A percentile compares a stretch with the other conserved stretches of the same genome.
Conservation (phyloP, 352 stramenopile species). For the Phytophthora crassamura region DNA sequence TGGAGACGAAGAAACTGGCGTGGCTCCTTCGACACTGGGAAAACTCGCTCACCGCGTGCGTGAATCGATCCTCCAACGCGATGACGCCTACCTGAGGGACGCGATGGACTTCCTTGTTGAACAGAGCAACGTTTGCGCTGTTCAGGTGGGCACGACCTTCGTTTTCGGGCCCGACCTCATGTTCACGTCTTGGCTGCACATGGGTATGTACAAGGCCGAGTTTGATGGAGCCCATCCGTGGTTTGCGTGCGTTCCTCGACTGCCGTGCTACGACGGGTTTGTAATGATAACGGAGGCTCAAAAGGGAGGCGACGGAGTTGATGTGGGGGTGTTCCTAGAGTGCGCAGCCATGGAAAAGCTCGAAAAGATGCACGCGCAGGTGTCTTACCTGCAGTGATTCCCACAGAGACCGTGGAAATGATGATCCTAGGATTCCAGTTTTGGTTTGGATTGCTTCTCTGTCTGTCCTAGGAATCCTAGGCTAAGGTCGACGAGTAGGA, state of each 20-base stretch:
- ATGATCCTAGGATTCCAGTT: too few species aligned
- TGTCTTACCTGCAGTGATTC: constrained; percentile 17
- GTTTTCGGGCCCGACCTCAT: constrained; percentile 60
- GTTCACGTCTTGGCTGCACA: constrained; percentile 65
- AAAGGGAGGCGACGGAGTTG: constrained; percentile 39
- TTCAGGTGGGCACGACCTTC: constrained; percentile 53
- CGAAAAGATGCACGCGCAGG: constrained; percentile 31
- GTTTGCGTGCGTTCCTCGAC: constrained; percentile 42
- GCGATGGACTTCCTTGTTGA: constrained; percentile 55
- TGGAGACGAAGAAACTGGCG: neutral
- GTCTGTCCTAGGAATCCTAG: too few species aligned
- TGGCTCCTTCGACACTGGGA: constrained; percentile 23
- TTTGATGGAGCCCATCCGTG: constrained; percentile 48
- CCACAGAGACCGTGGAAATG: too few species aligned
- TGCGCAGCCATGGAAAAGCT: constrained; percentile 44
- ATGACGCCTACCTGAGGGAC: constrained; percentile 53
- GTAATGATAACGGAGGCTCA: constrained; percentile 56
- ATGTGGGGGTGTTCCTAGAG: constrained; percentile 57
- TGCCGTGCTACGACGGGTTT: constrained; percentile 53
- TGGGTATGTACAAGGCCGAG: constrained; percentile 70
- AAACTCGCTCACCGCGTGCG: constrained; percentile 48
- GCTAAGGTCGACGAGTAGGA: neutral
- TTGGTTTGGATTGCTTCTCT: too few species aligned
- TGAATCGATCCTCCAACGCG: constrained; percentile 45
- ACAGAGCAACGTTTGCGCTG: constrained; percentile 37